Evolutionary conservation across 2,329 filamentous ascomycete genomes (phyloP).

Genomic region (Ilyonectria sp.): DNA sequence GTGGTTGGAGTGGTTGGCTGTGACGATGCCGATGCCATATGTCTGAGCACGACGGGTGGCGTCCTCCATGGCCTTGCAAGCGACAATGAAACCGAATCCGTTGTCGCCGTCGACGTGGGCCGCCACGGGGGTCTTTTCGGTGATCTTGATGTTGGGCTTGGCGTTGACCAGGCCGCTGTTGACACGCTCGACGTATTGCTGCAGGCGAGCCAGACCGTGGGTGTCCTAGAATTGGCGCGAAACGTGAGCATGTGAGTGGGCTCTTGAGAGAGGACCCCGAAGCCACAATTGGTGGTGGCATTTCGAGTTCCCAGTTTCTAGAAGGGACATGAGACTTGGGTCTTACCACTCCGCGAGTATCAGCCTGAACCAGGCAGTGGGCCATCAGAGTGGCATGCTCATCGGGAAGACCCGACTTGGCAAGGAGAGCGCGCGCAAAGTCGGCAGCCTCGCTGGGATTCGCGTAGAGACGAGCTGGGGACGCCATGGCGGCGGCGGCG

Average conservation of each 20-base stretch:
- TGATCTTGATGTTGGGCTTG: constrained; percentile 23
- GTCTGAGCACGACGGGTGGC: constrained; percentile 27
- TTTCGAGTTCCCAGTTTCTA: too few relatives aligned
- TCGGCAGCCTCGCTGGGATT: constrained; percentile 17
- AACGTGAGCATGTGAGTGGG: too few relatives aligned
- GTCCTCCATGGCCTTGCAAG: constrained; percentile 27
- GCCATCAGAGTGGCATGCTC: constrained; percentile 29
- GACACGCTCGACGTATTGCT: constrained; percentile 31
- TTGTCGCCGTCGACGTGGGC: constrained; percentile 30
- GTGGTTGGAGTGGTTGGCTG: constrained; percentile 30
- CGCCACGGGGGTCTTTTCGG: constrained; percentile 30
- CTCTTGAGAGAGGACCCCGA: too few relatives aligned
- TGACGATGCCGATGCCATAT: constrained; percentile 33
- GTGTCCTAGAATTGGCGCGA: too few relatives aligned
- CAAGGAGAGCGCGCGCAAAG: constrained; percentile 23
- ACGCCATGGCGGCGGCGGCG: constrained; percentile 21
- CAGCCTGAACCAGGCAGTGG: constrained; percentile 28
- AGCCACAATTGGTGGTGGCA: too few relatives aligned
- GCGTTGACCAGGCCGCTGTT: constrained; percentile 28
- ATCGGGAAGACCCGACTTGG: constrained; percentile 29
- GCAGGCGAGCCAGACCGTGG: constrained; percentile 25
- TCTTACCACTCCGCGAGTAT: constrained; percentile 30
- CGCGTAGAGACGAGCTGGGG: constrained; percentile 19
- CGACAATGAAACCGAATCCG: constrained; percentile 33
- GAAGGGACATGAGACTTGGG: too few relatives aligned